phyloP scores from a whole-genome alignment of 2,329 filamentous ascomycete species.

The Huntiella omanensis region DNA sequence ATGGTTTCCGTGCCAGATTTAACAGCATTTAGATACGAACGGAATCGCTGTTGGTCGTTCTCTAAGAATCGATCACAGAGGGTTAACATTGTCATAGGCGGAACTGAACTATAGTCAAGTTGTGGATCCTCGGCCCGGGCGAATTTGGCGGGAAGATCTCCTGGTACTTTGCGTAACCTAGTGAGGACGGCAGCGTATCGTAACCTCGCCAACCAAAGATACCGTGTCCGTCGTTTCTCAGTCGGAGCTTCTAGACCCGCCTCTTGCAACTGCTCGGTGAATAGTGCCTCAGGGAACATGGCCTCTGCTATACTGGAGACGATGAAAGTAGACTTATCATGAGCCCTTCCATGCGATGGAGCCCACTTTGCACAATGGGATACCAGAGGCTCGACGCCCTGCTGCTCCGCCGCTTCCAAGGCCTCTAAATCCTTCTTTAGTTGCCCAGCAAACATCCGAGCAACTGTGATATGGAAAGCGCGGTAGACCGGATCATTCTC shows the following conservation, averaged over 20 bases:
- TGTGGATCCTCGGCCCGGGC: too few relatives aligned
- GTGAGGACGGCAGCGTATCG: conserved; percentile 32
- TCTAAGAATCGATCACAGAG: too few relatives aligned
- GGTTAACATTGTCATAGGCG: too few relatives aligned
- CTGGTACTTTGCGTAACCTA: conserved; percentile 31
- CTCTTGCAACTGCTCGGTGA: conserved; percentile 17
- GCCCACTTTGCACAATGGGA: conserved; percentile 44
- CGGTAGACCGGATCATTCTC: too few relatives aligned
- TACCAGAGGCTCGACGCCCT: conserved; percentile 16
- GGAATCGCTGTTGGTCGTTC: too few relatives aligned
- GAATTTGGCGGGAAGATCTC: conserved; percentile 28
- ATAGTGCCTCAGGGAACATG: conserved; percentile 22
- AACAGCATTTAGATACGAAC: too few relatives aligned
- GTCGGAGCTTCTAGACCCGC: conserved; percentile 14
- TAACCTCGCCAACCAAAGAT: conserved; percentile 35
- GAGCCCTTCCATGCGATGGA: conserved; percentile 32
- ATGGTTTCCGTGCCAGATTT: too few relatives aligned
- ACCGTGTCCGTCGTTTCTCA: conserved; percentile 20
- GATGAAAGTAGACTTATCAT: conserved; percentile 39
- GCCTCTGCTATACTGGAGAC: conserved; percentile 38
- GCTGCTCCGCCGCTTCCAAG: too few relatives aligned
- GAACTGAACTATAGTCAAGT: too few relatives aligned
- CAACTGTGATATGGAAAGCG: too few relatives aligned
- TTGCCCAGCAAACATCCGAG: too few relatives aligned
- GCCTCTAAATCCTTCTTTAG: conserved; percentile 20